Percentiles rank a stretch among this genome's conserved stretches.
Conservation (phyloP, 179 eudicot genomes). For the Silene coronaria region DNA sequence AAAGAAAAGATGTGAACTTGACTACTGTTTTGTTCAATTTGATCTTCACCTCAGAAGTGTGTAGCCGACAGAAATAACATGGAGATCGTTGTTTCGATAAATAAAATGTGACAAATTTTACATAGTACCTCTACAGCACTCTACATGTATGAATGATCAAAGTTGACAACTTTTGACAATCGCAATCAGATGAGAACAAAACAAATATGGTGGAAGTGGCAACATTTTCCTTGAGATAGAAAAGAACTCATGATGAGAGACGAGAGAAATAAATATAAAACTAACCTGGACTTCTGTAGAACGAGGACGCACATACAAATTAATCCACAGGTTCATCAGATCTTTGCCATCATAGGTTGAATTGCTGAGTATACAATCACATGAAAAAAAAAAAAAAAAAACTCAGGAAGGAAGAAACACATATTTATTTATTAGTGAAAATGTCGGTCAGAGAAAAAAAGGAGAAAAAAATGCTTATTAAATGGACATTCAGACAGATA, state of each 20-base stretch:
- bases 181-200: too few relatives aligned
- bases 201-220: too few relatives aligned
- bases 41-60: too few relatives aligned
- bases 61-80: too few relatives aligned
- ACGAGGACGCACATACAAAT: neutral
- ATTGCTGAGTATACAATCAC: constrained; percentile 3
- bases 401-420: neutral
- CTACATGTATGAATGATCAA: too few relatives aligned
- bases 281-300: neutral
- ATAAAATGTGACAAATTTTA: neutral
- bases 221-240: neutral
- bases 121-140: neutral
- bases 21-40: too few relatives aligned
- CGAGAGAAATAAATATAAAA: neutral
- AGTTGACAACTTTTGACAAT: too few relatives aligned
- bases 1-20: too few relatives aligned
- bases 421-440: neutral
- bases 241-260: neutral
- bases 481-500: too few relatives aligned
- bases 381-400: neutral
- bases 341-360: constrained; percentile 7
- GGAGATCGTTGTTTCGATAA: neutral
- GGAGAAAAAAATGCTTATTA: neutral
- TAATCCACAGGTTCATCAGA: constrained; percentile 7
- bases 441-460: neutral